A percentile compares a stretch with the other conserved stretches of the same genome.
Conservation (phyloP, 352 stramenopile species). For the Phytophthora chlamydospora region DNA sequence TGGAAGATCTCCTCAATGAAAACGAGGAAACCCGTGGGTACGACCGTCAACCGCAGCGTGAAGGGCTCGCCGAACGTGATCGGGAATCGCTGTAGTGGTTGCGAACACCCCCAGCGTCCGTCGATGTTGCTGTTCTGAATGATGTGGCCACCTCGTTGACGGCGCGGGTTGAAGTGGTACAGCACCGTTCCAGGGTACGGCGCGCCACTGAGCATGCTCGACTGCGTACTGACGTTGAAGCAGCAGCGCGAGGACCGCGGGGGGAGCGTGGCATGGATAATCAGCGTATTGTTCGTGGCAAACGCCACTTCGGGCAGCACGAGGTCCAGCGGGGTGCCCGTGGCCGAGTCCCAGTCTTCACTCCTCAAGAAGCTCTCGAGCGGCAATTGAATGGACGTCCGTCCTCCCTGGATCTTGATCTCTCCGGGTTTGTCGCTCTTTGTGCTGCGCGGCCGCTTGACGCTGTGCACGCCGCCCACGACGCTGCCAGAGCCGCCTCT, state of each 20-base stretch:
- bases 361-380: slow-evolving; percentile 77
- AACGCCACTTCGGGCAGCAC: slow-evolving; percentile 79
- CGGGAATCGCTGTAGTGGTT: slow-evolving; percentile 67
- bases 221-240: slow-evolving; percentile 81
- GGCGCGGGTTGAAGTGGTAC: slow-evolving; percentile 83
- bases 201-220: slow-evolving; percentile 70
- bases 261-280: slow-evolving; percentile 79
- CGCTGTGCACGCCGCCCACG: slow-evolving; percentile 58
- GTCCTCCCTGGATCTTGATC: slow-evolving; percentile 78
- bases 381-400: slow-evolving; percentile 77
- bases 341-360: slow-evolving; percentile 85
- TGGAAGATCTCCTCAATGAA: slow-evolving; percentile 85
- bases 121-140: slow-evolving; percentile 89
- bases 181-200: slow-evolving; percentile 79
- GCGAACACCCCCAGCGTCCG: slow-evolving; percentile 71
- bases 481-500: slow-evolving; percentile 73
- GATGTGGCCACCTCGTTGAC: slow-evolving; percentile 65
- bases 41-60: slow-evolving; percentile 75
- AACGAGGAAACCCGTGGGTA: slow-evolving; percentile 73
- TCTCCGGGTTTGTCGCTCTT: slow-evolving; percentile 79
- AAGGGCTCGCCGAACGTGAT: slow-evolving; percentile 81
- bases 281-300: slow-evolving; percentile 85
- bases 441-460: slow-evolving; percentile 69
- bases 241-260: slow-evolving; percentile 67
- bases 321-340: slow-evolving; percentile 57